Evolutionary conservation across 345 rosid genomes (phyloP).

Genomic region (Salix koriyanagi): DNA sequence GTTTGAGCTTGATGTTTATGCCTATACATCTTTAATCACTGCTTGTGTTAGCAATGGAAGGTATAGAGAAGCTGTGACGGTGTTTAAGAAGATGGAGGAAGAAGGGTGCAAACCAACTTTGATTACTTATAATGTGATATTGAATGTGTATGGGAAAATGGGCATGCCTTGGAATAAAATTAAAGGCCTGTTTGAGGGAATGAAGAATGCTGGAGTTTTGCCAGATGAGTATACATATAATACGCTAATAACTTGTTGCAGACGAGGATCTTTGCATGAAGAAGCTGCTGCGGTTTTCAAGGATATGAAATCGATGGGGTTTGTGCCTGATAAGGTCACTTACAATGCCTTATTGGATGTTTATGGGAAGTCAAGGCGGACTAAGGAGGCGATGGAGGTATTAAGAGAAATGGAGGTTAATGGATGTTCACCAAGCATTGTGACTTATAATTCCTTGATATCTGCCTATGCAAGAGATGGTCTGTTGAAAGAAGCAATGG

Average conservation of each 20-base stretch:
- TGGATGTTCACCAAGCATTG: constrained; percentile 62
- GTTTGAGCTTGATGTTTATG: constrained; percentile 61
- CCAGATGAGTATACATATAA: constrained; percentile 82
- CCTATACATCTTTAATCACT: constrained; percentile 76
- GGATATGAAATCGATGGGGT: constrained; percentile 72
- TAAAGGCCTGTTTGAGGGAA: constrained; percentile 49
- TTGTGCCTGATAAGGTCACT: constrained; percentile 75
- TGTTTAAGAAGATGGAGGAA: constrained; percentile 79
- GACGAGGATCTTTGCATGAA: constrained; percentile 73
- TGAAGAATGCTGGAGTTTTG: constrained; percentile 55
- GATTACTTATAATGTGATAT: constrained; percentile 76
- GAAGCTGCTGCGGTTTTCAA: constrained; percentile 70
- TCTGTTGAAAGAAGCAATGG: constrained; percentile 65
- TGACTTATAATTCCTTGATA: constrained; percentile 82
- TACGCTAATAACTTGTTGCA: constrained; percentile 79
- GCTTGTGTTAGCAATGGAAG: constrained; percentile 64
- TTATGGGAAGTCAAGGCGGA: constrained; percentile 85
- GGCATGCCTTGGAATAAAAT: constrained; percentile 94
- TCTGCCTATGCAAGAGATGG: constrained; percentile 85
- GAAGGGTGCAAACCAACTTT: constrained; percentile 77
- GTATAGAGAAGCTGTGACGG: constrained; percentile 73
- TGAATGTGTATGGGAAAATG: constrained; percentile 90
- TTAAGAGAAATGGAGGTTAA: constrained; percentile 70
- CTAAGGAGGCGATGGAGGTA: constrained; percentile 77
- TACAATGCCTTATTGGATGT: constrained; percentile 78